Evolutionary conservation across 2,329 filamentous ascomycete species (phyloP).

Genomic region (Coniochaeta prunicola): DNA sequence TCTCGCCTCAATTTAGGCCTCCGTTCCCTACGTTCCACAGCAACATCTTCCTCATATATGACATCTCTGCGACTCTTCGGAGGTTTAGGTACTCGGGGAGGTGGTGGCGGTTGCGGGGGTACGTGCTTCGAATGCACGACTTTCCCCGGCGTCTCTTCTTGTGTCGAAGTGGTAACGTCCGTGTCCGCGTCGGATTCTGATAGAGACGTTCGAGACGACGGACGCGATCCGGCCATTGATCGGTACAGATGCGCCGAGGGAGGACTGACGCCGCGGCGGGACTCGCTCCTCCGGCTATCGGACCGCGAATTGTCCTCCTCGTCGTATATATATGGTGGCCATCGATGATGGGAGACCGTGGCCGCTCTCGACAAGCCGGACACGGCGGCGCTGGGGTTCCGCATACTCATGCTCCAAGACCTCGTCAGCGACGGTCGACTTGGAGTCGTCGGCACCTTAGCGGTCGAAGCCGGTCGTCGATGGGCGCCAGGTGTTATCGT

Average conservation of each 20-base stretch:
- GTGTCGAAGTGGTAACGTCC: slow-evolving; percentile 26
- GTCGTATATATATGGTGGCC: slow-evolving; percentile 15
- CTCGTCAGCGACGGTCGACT: slow-evolving; percentile 12
- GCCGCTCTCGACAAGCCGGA: slow-evolving; percentile 17
- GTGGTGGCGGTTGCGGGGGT: slow-evolving; percentile 4
- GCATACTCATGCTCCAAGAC: slow-evolving; percentile 20
- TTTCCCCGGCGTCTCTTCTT: slow-evolving; percentile 20
- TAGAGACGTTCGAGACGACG: slow-evolving; percentile 26
- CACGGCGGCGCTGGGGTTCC: slow-evolving; percentile 19
- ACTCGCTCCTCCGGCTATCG: slow-evolving; percentile 19
- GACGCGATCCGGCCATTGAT: slow-evolving; percentile 28
- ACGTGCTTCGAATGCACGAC: slow-evolving; percentile 11
- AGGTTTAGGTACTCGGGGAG: slow-evolving; percentile 7
- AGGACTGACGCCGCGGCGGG: slow-evolving; percentile 22
- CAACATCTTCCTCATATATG: not conserved
- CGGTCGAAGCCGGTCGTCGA: slow-evolving; percentile 11
- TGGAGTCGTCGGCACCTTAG: slow-evolving; percentile 8
- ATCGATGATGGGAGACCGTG: slow-evolving; percentile 11
- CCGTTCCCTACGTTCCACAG: not conserved
- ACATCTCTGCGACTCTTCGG: not conserved
- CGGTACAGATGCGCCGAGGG: slow-evolving; percentile 25
- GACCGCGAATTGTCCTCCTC: slow-evolving; percentile 18
- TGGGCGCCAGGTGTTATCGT: slow-evolving; percentile 1
- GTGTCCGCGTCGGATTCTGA: slow-evolving; percentile 31
- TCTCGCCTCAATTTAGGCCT: not conserved